A percentile compares a stretch with the other conserved stretches of the same genome.
Conservation (phyloP, 176 grass and related monocot genomes). For the Paspalum notatum region DNA sequence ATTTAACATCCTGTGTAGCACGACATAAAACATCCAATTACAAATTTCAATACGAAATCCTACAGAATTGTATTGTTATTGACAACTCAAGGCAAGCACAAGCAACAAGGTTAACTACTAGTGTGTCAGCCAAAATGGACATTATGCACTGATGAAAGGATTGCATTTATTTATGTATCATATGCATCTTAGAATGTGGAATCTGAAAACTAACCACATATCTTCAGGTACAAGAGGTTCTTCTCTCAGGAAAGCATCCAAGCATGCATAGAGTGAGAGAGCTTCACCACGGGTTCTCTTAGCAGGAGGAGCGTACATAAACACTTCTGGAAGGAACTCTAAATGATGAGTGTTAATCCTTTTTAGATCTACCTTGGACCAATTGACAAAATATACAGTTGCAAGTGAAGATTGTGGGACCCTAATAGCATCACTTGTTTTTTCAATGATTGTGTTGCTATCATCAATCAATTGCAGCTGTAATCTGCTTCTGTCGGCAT, state of each 20-base stretch:
- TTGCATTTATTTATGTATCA: not conserved
- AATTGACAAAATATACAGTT: constrained; percentile 78
- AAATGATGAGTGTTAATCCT: constrained; percentile 66
- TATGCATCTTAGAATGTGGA: constrained; percentile 18
- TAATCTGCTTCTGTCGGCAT: constrained; percentile 39
- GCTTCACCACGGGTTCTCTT: constrained; percentile 98
- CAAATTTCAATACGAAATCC: not conserved
- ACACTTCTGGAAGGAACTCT: constrained; percentile 85
- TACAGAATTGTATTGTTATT: not conserved
- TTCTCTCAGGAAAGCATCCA: constrained; percentile 98
- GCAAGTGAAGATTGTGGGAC: constrained; percentile 60
- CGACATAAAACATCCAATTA: constrained; percentile 3
- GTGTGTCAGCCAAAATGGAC: not conserved
- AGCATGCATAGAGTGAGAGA: constrained; percentile 92
- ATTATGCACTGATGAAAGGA: not conserved
- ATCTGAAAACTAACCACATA: constrained; percentile 87
- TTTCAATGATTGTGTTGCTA: constrained; percentile 67
- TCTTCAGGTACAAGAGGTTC: constrained; percentile 97
- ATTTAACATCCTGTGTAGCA: not conserved
- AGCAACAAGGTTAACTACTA: not conserved
- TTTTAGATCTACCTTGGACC: constrained; percentile 76
- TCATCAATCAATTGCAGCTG: constrained; percentile 75
- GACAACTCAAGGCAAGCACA: not conserved
- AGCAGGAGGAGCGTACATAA: constrained; percentile 85
- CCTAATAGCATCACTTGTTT: constrained; percentile 55